phyloP scores from a whole-genome alignment of 139 green algal species.

The Micractinium sp. region DNA sequence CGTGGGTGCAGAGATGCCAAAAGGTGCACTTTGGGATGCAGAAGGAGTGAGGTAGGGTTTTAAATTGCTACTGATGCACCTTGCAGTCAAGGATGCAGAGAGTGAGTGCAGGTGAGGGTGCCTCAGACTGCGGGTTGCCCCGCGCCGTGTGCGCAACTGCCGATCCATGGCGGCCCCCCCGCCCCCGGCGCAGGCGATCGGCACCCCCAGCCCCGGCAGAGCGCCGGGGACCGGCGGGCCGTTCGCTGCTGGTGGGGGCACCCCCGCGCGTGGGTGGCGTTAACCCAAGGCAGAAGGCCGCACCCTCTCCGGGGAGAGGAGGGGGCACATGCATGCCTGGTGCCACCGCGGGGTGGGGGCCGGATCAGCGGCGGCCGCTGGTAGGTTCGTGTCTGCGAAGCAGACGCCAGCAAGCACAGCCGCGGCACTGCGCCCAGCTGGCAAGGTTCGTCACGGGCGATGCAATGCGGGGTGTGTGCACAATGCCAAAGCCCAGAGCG shows the following conservation, averaged over 20 bases:
- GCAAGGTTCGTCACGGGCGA: conserved; percentile 7
- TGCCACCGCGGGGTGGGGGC: conserved; percentile 6
- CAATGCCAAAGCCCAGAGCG: too few species aligned
- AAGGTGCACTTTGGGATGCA: background rate
- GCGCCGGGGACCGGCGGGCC: background rate
- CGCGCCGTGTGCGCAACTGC: conserved; percentile 8
- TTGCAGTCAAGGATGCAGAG: too few species aligned
- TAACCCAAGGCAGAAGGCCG: background rate
- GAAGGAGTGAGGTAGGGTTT: too few species aligned
- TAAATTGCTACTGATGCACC: too few species aligned
- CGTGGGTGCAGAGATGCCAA: background rate
- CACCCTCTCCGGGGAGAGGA: background rate
- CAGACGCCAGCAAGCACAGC: background rate
- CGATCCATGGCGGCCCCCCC: background rate
- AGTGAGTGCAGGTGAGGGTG: background rate
- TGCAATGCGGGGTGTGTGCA: too few species aligned
- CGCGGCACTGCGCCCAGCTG: conserved; percentile 1
- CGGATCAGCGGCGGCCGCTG: background rate
- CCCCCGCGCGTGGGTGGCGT: background rate
- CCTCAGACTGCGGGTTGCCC: conserved; percentile 25
- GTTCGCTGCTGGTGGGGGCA: background rate
- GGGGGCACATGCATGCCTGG: conserved; percentile 12
- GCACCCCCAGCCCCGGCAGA: background rate
- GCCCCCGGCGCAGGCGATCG: background rate
- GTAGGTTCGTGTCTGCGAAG: conserved; percentile 18